phyloP scores from a whole-genome alignment of 2,329 filamentous ascomycete species.

The Pleurostoma richardsiae region DNA sequence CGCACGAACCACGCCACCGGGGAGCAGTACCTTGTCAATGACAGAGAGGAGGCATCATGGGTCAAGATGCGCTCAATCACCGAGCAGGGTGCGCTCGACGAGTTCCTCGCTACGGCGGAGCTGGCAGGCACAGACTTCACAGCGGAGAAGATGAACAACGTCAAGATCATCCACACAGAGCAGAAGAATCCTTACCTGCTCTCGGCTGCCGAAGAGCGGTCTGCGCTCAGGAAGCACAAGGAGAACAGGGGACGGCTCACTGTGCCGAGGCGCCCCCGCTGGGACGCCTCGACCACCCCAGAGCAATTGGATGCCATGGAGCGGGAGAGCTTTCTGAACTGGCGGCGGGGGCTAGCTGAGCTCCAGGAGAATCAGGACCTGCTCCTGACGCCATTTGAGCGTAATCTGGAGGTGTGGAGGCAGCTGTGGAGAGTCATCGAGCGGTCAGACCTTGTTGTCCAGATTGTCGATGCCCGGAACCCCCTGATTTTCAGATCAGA shows the following conservation, averaged over 20 bases:
- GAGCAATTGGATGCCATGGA: slow-evolving; percentile 76
- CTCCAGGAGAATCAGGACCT: slow-evolving; percentile 91
- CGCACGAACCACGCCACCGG: slow-evolving; percentile 76
- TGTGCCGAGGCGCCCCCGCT: slow-evolving; percentile 82
- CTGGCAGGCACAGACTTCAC: slow-evolving; percentile 98
- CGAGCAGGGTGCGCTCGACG: slow-evolving; percentile 92
- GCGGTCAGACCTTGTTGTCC: slow-evolving; percentile 88
- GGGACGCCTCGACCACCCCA: slow-evolving; percentile 81
- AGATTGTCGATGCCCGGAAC: slow-evolving; percentile 97
- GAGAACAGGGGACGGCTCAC: slow-evolving; percentile 75
- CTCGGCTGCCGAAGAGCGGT: slow-evolving; percentile 77
- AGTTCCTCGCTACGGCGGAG: slow-evolving; percentile 93
- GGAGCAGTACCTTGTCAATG: slow-evolving; percentile 89
- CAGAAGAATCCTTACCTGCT: slow-evolving; percentile 94
- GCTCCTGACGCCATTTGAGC: slow-evolving; percentile 95
- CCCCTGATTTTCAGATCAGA: slow-evolving; percentile 91
- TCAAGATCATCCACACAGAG: slow-evolving; percentile 96
- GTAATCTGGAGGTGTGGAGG: slow-evolving; percentile 96
- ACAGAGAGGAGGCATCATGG: slow-evolving; percentile 87
- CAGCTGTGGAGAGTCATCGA: slow-evolving; percentile 98
- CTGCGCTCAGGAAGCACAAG: slow-evolving; percentile 73
- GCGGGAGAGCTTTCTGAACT: slow-evolving; percentile 75
- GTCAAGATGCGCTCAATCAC: slow-evolving; percentile 99
- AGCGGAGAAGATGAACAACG: slow-evolving; percentile 97
- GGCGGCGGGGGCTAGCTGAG: slow-evolving; percentile 87